These are phyloP conservation scores for Clonostachys chloroleuca DNA, from an alignment of 2,329 filamentous ascomycete genomes.

Conservation along the genomic window DNA sequence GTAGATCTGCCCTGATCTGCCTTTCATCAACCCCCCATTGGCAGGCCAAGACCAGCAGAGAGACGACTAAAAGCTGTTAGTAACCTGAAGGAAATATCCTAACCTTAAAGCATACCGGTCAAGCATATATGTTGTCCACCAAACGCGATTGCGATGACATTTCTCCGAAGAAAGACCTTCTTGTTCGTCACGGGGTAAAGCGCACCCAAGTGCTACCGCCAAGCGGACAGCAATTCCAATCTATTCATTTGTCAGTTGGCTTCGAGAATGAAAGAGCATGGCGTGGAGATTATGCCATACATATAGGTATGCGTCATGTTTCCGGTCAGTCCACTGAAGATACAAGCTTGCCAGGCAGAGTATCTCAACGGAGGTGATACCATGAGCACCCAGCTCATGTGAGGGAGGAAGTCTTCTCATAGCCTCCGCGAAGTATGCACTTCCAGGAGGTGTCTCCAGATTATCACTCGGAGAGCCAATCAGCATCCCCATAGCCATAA, in stretches of 20 bases:
- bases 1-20: conserved; percentile 16
- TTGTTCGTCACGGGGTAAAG: conserved; percentile 14
- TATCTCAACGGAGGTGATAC: conserved; percentile 17
- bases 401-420: conserved; percentile 14
- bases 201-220: conserved; percentile 16
- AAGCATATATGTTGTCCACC: conserved; percentile 22
- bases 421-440: conserved; percentile 15
- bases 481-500: conserved; percentile 20
- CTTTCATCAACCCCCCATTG: conserved; percentile 15
- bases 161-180: conserved; percentile 15
- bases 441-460: conserved; percentile 10
- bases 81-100: no score
- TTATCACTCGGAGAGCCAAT: conserved; percentile 12
- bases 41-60: conserved; percentile 15
- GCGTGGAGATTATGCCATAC: conserved; percentile 3
- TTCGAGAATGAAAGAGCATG: neutral
- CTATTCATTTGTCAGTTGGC: conserved; percentile 1
- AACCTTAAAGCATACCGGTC: conserved; percentile 10
- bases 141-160: conserved; percentile 14
- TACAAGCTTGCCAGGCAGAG: conserved; percentile 15
- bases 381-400: conserved; percentile 14
- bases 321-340: conserved; percentile 18
- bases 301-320: conserved; percentile 19
- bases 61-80: conserved; percentile 9
- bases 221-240: conserved; percentile 16